Conservation (phyloP, 2,329 filamentous ascomycete species). For the Cyphellophora europaea region DNA sequence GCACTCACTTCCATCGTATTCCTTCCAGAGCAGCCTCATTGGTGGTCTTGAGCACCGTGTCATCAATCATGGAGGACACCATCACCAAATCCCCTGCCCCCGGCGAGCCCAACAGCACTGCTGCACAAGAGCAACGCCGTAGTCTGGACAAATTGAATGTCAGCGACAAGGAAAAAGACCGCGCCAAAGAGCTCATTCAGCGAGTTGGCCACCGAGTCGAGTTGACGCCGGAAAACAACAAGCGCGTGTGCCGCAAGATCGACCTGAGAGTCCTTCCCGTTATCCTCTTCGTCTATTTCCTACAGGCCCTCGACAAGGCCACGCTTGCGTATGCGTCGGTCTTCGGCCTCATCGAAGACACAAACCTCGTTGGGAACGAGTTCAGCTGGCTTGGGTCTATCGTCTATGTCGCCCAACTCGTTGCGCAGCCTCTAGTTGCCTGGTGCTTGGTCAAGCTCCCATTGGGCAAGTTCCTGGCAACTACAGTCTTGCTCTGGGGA, state of each 20-base stretch:
- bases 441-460: conserved; percentile 51
- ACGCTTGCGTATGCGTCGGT: conserved; percentile 53
- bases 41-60: too few species aligned
- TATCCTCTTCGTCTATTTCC: conserved; percentile 52
- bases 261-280: conserved; percentile 44
- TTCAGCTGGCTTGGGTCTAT: conserved; percentile 44
- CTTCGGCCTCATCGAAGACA: conserved; percentile 53
- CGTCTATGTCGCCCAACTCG: conserved; percentile 46
- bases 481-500: conserved; percentile 44
- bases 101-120: neutral
- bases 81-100: neutral
- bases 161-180: conserved; percentile 27
- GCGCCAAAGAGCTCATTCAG: conserved; percentile 41
- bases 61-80: neutral
- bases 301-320: conserved; percentile 55
- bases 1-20: too few species aligned
- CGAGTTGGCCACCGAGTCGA: conserved; percentile 35
- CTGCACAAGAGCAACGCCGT: neutral
- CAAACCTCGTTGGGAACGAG: conserved; percentile 46
- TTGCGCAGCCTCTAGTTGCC: conserved; percentile 43
- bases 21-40: too few species aligned
- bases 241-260: conserved; percentile 40
- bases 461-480: conserved; percentile 50
- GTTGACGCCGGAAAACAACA: conserved; percentile 45
- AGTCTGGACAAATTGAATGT: neutral